Percentiles rank a stretch among this genome's conserved stretches.
phyloP scores from a whole-genome alignment of 2,329 filamentous ascomycete species.

The Malbranchea zuffiana region DNA sequence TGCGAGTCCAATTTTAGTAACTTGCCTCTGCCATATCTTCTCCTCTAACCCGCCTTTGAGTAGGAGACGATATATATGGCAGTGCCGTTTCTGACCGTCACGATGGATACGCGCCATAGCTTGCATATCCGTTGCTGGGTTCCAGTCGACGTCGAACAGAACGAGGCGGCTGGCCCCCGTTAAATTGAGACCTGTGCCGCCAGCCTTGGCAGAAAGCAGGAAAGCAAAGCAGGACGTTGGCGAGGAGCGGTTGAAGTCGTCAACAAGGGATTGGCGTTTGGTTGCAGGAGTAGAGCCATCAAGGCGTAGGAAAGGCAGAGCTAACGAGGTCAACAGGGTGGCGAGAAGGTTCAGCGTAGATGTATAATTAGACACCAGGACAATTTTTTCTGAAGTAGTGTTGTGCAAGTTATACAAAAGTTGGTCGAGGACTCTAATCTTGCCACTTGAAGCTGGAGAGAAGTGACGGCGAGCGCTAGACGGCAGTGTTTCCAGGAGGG shows the following conservation, averaged over 20 bases:
- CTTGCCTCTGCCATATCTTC: slow-evolving; percentile 63
- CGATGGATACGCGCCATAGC: slow-evolving; percentile 66
- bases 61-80: slow-evolving; percentile 58
- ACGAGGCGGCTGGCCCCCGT: slow-evolving; percentile 59
- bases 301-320: slow-evolving; percentile 54
- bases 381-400: slow-evolving; percentile 57
- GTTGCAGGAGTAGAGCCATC: slow-evolving; percentile 55
- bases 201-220: slow-evolving; percentile 60
- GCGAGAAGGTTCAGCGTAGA: slow-evolving; percentile 58
- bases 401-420: slow-evolving; percentile 51
- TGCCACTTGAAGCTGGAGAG: slow-evolving; percentile 50
- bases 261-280: slow-evolving; percentile 57
- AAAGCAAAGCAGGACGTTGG: slow-evolving; percentile 54
- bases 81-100: slow-evolving; percentile 57
- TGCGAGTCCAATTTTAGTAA: slow-evolving; percentile 59
- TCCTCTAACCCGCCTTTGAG: slow-evolving; percentile 60
- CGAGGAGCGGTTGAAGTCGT: slow-evolving; percentile 55
- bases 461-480: slow-evolving; percentile 43
- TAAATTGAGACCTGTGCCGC: slow-evolving; percentile 58
- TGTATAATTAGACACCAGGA: slow-evolving; percentile 67
- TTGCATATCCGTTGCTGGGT: slow-evolving; percentile 61
- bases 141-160: slow-evolving; percentile 67
- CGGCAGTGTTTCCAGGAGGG: slow-evolving; percentile 45
- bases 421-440: slow-evolving; percentile 56
- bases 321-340: slow-evolving; percentile 48